Conservation (phyloP, 176 grass and related monocot genomes). For the Musa itinerans region DNA sequence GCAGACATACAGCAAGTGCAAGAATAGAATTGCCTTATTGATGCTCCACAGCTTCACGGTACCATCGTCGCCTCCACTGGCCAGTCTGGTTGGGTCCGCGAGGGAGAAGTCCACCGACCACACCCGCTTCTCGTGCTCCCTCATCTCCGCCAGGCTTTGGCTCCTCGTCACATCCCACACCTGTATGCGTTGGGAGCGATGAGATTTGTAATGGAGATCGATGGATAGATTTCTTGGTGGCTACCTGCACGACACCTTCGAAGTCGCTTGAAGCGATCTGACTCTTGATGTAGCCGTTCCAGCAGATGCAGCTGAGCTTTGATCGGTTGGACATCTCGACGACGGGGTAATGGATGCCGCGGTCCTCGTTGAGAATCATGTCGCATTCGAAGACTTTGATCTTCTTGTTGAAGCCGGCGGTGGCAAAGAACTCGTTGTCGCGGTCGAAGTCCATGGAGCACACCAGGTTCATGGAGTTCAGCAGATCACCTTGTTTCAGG, state of each 20-base stretch:
- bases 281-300: conserved; percentile 95
- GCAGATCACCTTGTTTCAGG: conserved; percentile 76
- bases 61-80: conserved; percentile 92
- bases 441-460: conserved; percentile 92
- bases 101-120: conserved; percentile 97
- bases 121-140: conserved; percentile 81
- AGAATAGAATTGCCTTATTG: conserved; percentile 96
- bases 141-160: conserved; percentile 84
- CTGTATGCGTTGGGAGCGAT: conserved; percentile 22
- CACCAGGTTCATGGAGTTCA: conserved; percentile 90
- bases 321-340: conserved; percentile 94
- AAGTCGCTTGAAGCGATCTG: conserved; percentile 99
- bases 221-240: background rate
- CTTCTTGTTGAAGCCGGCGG: conserved; percentile 98
- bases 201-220: too few species aligned
- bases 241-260: conserved; percentile 94
- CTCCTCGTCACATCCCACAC: conserved; percentile 96
- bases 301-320: conserved; percentile 86
- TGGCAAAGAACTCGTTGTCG: conserved; percentile 88
- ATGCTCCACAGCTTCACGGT: conserved; percentile 96
- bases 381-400: conserved; percentile 98
- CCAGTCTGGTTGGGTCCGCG: conserved; percentile 89
- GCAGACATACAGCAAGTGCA: conserved; percentile 67
- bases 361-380: conserved; percentile 79
- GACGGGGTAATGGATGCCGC: conserved; percentile 92